Percentiles rank a stretch among this genome's conserved stretches.
Evolutionary conservation across 768 basidiomycete species (phyloP).

Genomic region (Trametes cubensis): DNA sequence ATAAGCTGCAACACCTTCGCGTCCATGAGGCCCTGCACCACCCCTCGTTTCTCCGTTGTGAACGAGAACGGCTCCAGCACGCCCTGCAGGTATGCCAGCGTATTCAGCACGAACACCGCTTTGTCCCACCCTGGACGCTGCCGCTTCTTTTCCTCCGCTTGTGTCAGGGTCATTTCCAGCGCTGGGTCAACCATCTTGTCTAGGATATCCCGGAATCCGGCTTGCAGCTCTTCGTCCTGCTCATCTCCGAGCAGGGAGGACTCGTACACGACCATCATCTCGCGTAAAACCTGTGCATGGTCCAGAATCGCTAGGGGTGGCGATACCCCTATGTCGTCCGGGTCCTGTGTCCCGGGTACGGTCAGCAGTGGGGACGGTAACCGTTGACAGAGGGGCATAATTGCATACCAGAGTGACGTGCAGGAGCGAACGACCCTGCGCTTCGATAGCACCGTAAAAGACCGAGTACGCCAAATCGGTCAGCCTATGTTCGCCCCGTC

Average conservation of each 20-base stretch:
- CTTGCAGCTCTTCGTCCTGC: constrained; percentile 28
- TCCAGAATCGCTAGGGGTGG: constrained; percentile 83
- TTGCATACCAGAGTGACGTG: constrained; percentile 55
- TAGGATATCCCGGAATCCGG: constrained; percentile 71
- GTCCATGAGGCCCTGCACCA: constrained; percentile 64
- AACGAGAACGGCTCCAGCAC: constrained; percentile 71
- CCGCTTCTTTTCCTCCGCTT: constrained; percentile 65
- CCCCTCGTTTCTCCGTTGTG: constrained; percentile 58
- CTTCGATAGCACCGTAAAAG: constrained; percentile 87
- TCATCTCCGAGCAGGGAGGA: constrained; percentile 77
- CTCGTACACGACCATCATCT: constrained; percentile 88
- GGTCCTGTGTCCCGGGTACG: constrained; percentile 44
- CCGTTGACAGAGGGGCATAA: not conserved
- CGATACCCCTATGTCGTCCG: constrained; percentile 67
- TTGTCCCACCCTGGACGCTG: constrained; percentile 72
- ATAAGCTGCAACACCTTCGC: constrained; percentile 64
- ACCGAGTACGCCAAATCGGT: constrained; percentile 78
- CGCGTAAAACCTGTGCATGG: constrained; percentile 79
- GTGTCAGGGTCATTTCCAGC: constrained; percentile 69
- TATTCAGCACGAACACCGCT: constrained; percentile 84
- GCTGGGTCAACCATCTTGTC: constrained; percentile 87
- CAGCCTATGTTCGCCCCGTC: constrained; percentile 51
- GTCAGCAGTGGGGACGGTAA: not conserved
- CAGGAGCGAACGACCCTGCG: constrained; percentile 71
- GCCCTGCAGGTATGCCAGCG: constrained; percentile 74